Evolutionary conservation across 2,329 filamentous ascomycete genomes (phyloP), one percentile per base, ranked within the genome.

Genomic region (Nemania sp.): DNA sequence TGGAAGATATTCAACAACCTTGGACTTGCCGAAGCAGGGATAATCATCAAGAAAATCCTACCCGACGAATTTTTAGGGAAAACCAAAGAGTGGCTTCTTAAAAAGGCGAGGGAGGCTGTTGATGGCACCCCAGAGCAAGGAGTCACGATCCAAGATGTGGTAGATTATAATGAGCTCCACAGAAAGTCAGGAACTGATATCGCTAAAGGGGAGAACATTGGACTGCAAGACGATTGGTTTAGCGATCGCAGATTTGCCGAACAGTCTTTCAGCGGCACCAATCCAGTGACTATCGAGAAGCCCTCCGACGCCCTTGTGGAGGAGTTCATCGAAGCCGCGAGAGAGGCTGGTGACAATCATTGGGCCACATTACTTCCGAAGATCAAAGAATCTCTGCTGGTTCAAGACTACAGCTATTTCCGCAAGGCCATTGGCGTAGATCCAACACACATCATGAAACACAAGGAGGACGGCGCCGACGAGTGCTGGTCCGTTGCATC

Each of bases 221-320:
- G 41, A 5, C 4, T 34, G n/a, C 5, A 42, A 24, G 14, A 3
- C 14, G 73, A 77, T 53, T 78, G 74, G 74, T 77, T 66, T 59
- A 68, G 68, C 14, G 75, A 78, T 52, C 67, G 71, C 3, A 66
- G 74, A 15, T 78, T 77, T 41, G 75, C 75, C 2, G 70, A 77
- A 36, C 75, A 77, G 63, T 70, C 70, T 9, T 72, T 78, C 44
- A 76, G 71, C 0, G 75, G 75, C 3, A 69, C 69, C 30, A 77
- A 77, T 59, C 75, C 75, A 1, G 72, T 71, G 1, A 77, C 75
- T 7, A 75, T 78, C 62, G 75, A 76, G 55, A 78, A 52, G 15
- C 17, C 34, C 15, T 11, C 34, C 6, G 17, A 36, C 17, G 70
- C 33, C 12, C 43, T 72, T 1, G 65, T 68, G 3, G 36, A 34